phyloP scores from a whole-genome alignment of 2,329 filamentous ascomycete genomes.

The Exophiala spinifera region DNA sequence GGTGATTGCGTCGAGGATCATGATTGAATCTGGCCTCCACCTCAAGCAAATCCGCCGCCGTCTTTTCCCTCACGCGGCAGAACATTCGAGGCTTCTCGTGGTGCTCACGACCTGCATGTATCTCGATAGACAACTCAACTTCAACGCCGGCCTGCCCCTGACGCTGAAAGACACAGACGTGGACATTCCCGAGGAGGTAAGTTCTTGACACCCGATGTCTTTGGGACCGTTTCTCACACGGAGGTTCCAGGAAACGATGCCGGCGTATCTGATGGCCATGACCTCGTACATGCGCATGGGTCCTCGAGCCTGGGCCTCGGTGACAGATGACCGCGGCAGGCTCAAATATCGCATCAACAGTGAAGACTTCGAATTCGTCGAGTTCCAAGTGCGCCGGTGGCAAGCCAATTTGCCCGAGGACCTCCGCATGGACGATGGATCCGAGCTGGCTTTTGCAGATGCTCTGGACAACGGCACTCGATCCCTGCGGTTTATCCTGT shows the following conservation, averaged over 20 bases:
- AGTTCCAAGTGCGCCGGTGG: conserved; percentile 15
- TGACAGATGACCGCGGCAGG: conserved; percentile 12
- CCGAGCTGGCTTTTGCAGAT: neutral
- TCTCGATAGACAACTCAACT: conserved; percentile 16
- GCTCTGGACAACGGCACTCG: conserved; percentile 2
- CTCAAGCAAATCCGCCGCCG: conserved; percentile 4
- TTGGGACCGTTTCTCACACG: neutral
- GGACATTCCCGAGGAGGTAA: conserved; percentile 13
- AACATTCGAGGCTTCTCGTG: conserved; percentile 6
- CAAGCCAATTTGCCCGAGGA: conserved; percentile 12
- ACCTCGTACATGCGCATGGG: conserved; percentile 12
- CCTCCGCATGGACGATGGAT: neutral
- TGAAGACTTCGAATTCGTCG: conserved; percentile 14
- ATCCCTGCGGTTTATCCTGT: conserved; percentile 8
- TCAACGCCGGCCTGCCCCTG: conserved; percentile 14
- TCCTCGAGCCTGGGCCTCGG: conserved; percentile 11
- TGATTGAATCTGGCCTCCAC: conserved; percentile 15
- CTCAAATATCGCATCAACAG: conserved; percentile 8
- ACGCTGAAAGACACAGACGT: conserved; percentile 13
- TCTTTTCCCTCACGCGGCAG: neutral
- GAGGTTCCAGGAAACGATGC: conserved; percentile 7
- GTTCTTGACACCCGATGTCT: neutral
- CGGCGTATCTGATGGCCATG: conserved; percentile 14
- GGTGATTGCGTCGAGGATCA: conserved; percentile 8
- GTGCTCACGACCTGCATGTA: conserved; percentile 10